A percentile compares a stretch with the other conserved stretches of the same genome.
Conservation (phyloP, 2,329 filamentous ascomycete genomes). For the Talaromyces sp. region DNA sequence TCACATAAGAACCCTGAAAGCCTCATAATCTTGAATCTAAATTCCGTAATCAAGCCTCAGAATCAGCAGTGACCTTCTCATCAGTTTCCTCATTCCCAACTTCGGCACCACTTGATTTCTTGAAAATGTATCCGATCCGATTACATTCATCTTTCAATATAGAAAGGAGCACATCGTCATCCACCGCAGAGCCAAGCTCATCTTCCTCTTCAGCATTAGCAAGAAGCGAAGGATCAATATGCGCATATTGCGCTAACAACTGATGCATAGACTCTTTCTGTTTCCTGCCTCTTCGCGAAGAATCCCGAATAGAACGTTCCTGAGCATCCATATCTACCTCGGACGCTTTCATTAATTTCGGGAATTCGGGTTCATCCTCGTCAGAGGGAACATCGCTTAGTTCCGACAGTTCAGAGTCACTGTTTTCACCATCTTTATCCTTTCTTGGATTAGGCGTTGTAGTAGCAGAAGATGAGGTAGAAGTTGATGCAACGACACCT, state of each 20-base stretch:
- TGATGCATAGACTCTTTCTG: constrained; percentile 44
- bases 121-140: constrained; percentile 43
- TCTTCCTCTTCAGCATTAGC: constrained; percentile 15
- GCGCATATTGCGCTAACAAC: constrained; percentile 47
- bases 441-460: constrained; percentile 12
- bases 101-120: constrained; percentile 35
- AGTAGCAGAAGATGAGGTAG: constrained; percentile 4
- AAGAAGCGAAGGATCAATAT: constrained; percentile 44
- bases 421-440: constrained; percentile 3
- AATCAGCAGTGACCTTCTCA: not conserved
- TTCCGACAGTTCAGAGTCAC: constrained; percentile 16
- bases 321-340: constrained; percentile 41
- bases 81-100: constrained; percentile 11
- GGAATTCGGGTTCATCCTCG: constrained; percentile 33
- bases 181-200: constrained; percentile 29
- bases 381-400: constrained; percentile 17
- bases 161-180: constrained; percentile 38
- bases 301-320: constrained; percentile 33
- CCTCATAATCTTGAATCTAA: too few species aligned
- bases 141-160: constrained; percentile 44
- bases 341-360: constrained; percentile 44
- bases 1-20: too few species aligned
- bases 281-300: constrained; percentile 16
- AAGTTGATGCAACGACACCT: constrained; percentile 37
- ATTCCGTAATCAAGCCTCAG: too few species aligned